Conservation (phyloP, 2,329 filamentous ascomycete species). For the Rhinocladiella mackenziei region DNA sequence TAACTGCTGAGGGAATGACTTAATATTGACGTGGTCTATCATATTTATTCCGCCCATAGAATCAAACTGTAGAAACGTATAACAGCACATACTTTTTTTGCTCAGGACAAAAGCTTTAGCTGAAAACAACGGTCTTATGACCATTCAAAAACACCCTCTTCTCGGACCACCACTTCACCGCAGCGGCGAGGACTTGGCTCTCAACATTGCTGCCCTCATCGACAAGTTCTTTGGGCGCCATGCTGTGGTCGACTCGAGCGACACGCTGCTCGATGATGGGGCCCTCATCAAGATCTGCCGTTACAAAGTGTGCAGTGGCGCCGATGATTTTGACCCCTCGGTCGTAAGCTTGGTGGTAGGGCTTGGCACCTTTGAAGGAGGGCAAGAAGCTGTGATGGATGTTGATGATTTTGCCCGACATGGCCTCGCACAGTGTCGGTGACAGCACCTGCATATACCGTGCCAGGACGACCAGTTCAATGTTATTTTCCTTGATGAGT, state of each 20-base stretch:
- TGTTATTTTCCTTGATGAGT: slow-evolving; percentile 62
- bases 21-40: too few species aligned
- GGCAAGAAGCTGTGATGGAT: slow-evolving; percentile 87
- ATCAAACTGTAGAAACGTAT: too few species aligned
- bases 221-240: slow-evolving; percentile 71
- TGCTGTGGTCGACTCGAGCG: slow-evolving; percentile 68
- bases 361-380: slow-evolving; percentile 81
- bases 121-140: slow-evolving; percentile 75
- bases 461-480: slow-evolving; percentile 76
- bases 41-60: too few species aligned
- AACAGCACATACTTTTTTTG: too few species aligned
- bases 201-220: slow-evolving; percentile 80
- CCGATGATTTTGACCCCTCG: slow-evolving; percentile 85
- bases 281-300: slow-evolving; percentile 77
- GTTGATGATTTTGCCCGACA: slow-evolving; percentile 86
- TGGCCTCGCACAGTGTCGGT: slow-evolving; percentile 67
- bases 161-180: slow-evolving; percentile 81
- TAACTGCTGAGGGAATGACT: too few species aligned
- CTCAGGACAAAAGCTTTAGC: too few species aligned
- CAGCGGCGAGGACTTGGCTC: slow-evolving; percentile 74
- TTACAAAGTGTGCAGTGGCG: slow-evolving; percentile 81
- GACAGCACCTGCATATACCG: slow-evolving; percentile 86
- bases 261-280: slow-evolving; percentile 86
- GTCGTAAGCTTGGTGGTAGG: slow-evolving; percentile 83
- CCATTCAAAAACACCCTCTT: slow-evolving; percentile 73